These are phyloP conservation scores for Pseudogymnoascus sp. DNA, from an alignment of 2,329 filamentous ascomycete species.

Conservation along the genomic window DNA sequence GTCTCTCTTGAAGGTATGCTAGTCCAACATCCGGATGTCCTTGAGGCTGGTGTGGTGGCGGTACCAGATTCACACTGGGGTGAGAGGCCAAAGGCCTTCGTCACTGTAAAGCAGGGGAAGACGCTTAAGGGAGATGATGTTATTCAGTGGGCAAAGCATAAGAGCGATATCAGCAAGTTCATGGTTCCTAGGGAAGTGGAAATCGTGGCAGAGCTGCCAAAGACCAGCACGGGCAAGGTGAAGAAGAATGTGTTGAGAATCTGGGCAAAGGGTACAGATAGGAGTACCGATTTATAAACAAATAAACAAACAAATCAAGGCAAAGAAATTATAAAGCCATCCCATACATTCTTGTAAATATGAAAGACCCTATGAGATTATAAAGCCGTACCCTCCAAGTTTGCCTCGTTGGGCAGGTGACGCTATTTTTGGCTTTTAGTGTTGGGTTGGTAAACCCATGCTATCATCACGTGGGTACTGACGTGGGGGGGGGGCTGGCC, in stretches of 20 bases:
- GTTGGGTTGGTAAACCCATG: background rate
- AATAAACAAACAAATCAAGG: background rate
- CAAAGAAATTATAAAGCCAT: conserved; percentile 3
- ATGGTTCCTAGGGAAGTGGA: conserved; percentile 74
- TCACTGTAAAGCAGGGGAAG: conserved; percentile 69
- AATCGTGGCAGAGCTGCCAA: conserved; percentile 79
- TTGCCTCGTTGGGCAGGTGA: background rate
- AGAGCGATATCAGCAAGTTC: conserved; percentile 77
- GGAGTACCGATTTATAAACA: conserved; percentile 16
- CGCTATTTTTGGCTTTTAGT: conserved; percentile 1
- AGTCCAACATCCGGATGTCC: conserved; percentile 75
- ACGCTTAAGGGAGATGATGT: conserved; percentile 57
- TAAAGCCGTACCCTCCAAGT: background rate
- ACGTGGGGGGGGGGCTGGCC: conserved; percentile 2
- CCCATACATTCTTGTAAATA: background rate
- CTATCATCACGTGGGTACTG: background rate
- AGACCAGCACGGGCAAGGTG: conserved; percentile 95
- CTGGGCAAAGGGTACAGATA: conserved; percentile 60
- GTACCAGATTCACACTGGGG: conserved; percentile 89
- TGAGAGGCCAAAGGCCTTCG: conserved; percentile 87
- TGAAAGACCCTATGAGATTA: background rate
- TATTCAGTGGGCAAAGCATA: conserved; percentile 77
- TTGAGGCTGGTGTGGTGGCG: conserved; percentile 87
- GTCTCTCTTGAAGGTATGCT: conserved; percentile 88
- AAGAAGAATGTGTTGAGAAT: conserved; percentile 88